Percentiles rank a stretch among this genome's conserved stretches.
These are phyloP conservation scores for Hyphodiscus hymeniophilus DNA, from an alignment of 495 filamentous ascomycete genomes.

Conservation along the genomic window DNA sequence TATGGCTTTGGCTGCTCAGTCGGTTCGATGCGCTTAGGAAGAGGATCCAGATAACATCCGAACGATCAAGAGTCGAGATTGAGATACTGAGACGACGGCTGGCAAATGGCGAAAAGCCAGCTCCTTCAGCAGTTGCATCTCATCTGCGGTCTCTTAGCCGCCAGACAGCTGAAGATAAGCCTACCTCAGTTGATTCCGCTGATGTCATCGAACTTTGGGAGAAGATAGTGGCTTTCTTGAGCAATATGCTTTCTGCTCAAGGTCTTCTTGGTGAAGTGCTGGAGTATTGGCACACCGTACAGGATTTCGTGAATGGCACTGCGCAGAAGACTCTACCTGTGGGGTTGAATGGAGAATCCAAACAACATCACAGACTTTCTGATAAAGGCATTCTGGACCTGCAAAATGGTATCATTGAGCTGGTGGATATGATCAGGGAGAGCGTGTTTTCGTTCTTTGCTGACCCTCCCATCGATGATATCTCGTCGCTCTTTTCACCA, in stretches of 20 bases:
- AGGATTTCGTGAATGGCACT: conserved; percentile 83
- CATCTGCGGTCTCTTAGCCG: conserved; percentile 65
- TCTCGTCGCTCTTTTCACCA: conserved; percentile 77
- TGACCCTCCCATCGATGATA: conserved; percentile 84
- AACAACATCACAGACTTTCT: conserved; percentile 76
- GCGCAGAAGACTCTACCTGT: conserved; percentile 72
- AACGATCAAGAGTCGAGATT: conserved; percentile 80
- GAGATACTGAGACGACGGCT: conserved; percentile 81
- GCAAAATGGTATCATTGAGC: conserved; percentile 67
- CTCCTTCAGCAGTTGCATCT: conserved; percentile 55
- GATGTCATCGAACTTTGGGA: conserved; percentile 89
- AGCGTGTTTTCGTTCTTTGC: conserved; percentile 73
- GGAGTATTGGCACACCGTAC: conserved; percentile 88
- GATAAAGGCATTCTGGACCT: conserved; percentile 60
- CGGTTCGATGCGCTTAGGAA: conserved; percentile 81
- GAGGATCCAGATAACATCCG: conserved; percentile 69
- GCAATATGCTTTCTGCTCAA: conserved; percentile 58
- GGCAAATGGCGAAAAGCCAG: conserved; percentile 61
- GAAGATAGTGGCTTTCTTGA: conserved; percentile 63
- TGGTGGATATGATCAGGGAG: conserved; percentile 74
- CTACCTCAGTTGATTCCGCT: conserved; percentile 56
- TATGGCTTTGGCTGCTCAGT: conserved; percentile 89
- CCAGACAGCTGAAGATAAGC: conserved; percentile 45
- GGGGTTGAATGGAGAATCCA: conserved; percentile 77
- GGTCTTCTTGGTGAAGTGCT: conserved; percentile 84